These are phyloP conservation scores for Rhododendron mucronatum DNA, from an alignment of 148 eudicot species.

Conservation along the genomic window DNA sequence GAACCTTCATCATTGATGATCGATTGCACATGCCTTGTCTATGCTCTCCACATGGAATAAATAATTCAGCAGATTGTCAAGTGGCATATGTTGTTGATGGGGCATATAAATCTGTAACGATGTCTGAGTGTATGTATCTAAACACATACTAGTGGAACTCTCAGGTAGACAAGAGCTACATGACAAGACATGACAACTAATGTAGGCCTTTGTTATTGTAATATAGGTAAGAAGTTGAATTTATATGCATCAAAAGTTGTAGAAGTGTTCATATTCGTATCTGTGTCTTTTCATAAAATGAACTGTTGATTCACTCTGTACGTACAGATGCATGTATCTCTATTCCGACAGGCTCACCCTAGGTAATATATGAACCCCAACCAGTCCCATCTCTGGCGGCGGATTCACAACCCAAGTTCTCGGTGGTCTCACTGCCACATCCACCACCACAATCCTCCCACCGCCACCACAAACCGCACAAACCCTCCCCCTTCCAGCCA, in stretches of 20 bases:
- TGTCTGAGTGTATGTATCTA: neutral
- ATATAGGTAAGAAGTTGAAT: neutral
- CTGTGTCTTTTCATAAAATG: neutral
- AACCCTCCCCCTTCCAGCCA: constrained; percentile 27
- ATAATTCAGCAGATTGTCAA: neutral
- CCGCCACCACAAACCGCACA: constrained; percentile 24
- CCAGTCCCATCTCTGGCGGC: constrained; percentile 31
- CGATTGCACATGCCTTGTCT: constrained; percentile 5
- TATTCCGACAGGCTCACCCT: constrained; percentile 19
- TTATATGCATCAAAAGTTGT: neutral
- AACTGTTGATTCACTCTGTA: neutral
- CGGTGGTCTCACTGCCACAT: constrained; percentile 21
- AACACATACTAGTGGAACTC: neutral
- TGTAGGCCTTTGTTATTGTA: neutral
- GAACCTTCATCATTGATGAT: neutral
- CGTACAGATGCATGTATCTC: neutral
- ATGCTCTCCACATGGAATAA: neutral
- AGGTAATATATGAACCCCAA: constrained; percentile 38
- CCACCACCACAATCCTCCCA: constrained; percentile 32
- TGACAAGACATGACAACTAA: neutral
- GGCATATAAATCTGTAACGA: neutral
- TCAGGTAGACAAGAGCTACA: neutral
- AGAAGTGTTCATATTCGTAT: neutral
- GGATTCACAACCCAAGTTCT: constrained; percentile 27
- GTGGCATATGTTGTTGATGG: neutral